Evolutionary conservation across 73 alveolate species (phyloP), one percentile per base, ranked within the genome.

Genomic region (Paraurostyla sp.): DNA sequence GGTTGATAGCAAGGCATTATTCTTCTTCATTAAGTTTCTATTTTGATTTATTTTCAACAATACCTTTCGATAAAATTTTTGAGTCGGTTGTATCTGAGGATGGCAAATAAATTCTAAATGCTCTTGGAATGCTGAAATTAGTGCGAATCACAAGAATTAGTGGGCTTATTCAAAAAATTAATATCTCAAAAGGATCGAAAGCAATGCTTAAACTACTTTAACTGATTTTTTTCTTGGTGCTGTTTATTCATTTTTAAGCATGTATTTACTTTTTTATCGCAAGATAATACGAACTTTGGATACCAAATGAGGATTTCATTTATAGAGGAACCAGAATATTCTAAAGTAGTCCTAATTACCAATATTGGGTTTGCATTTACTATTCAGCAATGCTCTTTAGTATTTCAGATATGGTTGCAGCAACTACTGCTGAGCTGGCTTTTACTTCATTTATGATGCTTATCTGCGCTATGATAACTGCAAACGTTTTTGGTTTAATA

Each of bases 121-220:
- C 80, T 15, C 54, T 89, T 36, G 92, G 92, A 6, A 83, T 91
- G 88, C 89, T 91, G 11, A 91, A 91, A 49, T 81, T 91, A 25
- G 35, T 91, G 9, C 35, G 96, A 40, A 73, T 87, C 25, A 32
- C 87, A 0, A 68, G 92, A 38, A 22, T 91, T 0, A 40, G 89
- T 15, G 15, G 65, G 16, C 51, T 91, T 4, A 91, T 91, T 33
- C 43, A 27, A 38, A 49, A 78, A 33, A 27, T 91, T 33, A 91
- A 87, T 29, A 38, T 78, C 0, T 76, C 56, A 16, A 40, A 65
- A 76, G 76, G 54, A 3, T 25, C 43, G 0, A 91, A 91, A 63
- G 84, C 82, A 35, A 23, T 54, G 43, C 35, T 91, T 18, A 87
- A 69, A 56, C 75, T 91, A 1, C 32, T 51, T 6, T 38, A 60